Evolutionary conservation across 331 rosid species (phyloP), one percentile per base, ranked within the genome.

Genomic region (Quercus tomentella): DNA sequence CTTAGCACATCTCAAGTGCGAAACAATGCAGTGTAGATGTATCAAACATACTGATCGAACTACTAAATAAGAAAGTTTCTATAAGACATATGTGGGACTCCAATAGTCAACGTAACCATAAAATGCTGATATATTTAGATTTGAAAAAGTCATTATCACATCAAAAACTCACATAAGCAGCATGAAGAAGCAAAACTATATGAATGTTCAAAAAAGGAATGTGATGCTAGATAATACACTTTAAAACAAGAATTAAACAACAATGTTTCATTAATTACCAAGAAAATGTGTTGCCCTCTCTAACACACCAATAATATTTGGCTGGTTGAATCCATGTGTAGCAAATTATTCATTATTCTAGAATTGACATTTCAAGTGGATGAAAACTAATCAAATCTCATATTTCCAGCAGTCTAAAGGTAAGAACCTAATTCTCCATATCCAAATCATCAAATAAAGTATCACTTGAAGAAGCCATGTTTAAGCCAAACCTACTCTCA

Each of bases 111-210:
- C 0, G 31, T 4, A 30, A 16, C 63, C 57, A 72, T 55, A n/a
- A 81, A 17, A 68, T 74, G 22, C 67, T 73, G 26, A 68, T 6
- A 72, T 62, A 73, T 62, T 70, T 70, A 76, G 55, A 74, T 76
- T 14, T 81, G n/a, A 20, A 60, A 56, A 49, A 11, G 62, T 72
- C 11, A 20, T 65, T 17, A 65, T 30, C 70, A 37, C 22, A 65
- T 28, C 70, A 17, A 65, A 30, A 65, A 16, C 21, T 16, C 0
- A 0, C 43, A 62, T 33, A 62, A 62, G 69, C 37, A 61, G 1
- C 30, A 26, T 26, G 69, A 33, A 65, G 22, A 65, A 0, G 43
- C 70, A 65, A 65, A 65, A 25, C 26, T 25, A 61, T 14, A 25
- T 23, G 20, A 23, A n/a, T 6, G 18, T 61, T 61, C 37, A 61